These are phyloP conservation scores for Carex cristatella DNA, from an alignment of 176 grass and related monocot genomes.

Conservation along the genomic window DNA sequence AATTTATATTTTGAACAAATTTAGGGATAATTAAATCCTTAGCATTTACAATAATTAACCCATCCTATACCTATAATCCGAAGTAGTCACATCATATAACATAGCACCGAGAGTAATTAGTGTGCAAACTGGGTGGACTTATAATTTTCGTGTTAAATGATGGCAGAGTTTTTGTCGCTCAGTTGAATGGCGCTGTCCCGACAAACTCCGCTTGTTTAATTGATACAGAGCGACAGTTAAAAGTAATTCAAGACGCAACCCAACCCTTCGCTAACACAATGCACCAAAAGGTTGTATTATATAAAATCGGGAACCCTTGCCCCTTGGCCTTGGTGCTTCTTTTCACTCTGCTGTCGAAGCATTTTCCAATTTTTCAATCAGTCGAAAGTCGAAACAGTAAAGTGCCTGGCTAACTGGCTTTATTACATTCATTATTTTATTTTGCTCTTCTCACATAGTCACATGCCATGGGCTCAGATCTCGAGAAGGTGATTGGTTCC, in stretches of 20 bases:
- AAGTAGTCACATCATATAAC: background rate
- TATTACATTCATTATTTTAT: background rate
- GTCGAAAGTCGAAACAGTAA: background rate
- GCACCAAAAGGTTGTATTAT: background rate
- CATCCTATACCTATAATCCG: background rate
- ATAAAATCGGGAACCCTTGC: background rate
- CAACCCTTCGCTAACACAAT: background rate
- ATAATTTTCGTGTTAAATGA: background rate
- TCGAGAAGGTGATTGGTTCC: slow-evolving; percentile 12
- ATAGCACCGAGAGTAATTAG: background rate
- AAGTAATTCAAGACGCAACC: background rate
- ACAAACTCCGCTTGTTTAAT: background rate
- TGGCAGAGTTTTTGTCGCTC: background rate
- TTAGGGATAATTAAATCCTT: background rate
- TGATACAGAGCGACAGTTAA: background rate
- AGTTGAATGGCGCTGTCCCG: background rate
- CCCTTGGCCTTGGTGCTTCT: background rate
- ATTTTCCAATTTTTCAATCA: background rate
- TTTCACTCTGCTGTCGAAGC: slow-evolving; percentile 3
- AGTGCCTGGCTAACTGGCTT: background rate
- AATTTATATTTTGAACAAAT: background rate
- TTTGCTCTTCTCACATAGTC: background rate
- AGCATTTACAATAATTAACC: background rate
- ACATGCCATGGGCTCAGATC: slow-evolving; percentile 3
- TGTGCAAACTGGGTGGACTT: background rate